Conservation (phyloP, 345 rosid species). For the Durio zibethinus region DNA sequence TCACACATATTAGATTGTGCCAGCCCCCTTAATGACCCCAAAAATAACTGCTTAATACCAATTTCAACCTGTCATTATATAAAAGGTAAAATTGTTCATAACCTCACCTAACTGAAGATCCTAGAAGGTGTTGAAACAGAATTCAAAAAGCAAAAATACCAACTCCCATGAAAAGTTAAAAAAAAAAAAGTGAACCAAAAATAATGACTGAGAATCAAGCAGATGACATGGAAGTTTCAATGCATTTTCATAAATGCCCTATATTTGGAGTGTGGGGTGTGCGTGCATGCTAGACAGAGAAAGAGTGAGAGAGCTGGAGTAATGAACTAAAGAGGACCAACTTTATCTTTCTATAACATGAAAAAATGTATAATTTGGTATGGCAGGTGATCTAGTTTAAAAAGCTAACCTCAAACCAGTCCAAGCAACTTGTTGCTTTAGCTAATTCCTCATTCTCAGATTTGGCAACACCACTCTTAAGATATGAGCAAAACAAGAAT, state of each 20-base stretch:
- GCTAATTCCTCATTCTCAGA: constrained; percentile 32
- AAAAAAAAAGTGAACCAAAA: neutral
- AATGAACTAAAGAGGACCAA: neutral
- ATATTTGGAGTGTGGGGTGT: neutral
- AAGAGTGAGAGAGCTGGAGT: constrained; percentile 10
- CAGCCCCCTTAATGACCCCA: constrained; percentile 70
- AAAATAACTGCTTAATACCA: constrained; percentile 60
- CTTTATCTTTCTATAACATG: neutral
- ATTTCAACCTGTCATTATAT: constrained; percentile 68
- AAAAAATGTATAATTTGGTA: neutral
- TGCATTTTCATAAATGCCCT: constrained; percentile 5
- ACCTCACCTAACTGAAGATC: neutral
- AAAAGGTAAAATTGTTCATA: constrained; percentile 13
- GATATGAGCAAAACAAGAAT: constrained; percentile 80
- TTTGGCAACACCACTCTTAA: constrained; percentile 46
- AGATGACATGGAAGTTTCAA: neutral
- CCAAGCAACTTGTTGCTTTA: constrained; percentile 39
- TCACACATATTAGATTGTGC: constrained; percentile 54
- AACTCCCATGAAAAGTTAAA: neutral
- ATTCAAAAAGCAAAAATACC: neutral
- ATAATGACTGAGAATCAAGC: neutral
- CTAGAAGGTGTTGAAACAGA: neutral
- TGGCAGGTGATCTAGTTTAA: neutral
- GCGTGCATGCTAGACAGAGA: neutral
- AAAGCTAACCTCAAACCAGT: constrained; percentile 92